A percentile compares a stretch with the other conserved stretches of the same genome.
Conservation (phyloP, 768 basidiomycete genomes). For the Amanita brunnescens region DNA sequence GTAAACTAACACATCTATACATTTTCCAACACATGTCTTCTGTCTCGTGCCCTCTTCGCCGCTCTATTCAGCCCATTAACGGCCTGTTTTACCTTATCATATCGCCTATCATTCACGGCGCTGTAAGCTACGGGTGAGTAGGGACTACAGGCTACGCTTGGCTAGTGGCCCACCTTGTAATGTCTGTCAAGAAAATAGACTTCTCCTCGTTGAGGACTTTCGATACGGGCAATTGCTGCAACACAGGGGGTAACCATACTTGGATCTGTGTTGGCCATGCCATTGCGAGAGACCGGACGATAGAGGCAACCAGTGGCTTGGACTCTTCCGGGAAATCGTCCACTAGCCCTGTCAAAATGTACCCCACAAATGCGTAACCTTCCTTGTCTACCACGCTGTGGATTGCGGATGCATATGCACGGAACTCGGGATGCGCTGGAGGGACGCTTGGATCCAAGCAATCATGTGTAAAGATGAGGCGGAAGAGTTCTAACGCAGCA, state of each 20-base stretch:
- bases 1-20: slow-evolving; percentile 14
- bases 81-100: slow-evolving; percentile 78
- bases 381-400: slow-evolving; percentile 54
- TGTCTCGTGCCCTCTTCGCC: slow-evolving; percentile 65
- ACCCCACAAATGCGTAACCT: slow-evolving; percentile 62
- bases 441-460: slow-evolving; percentile 38
- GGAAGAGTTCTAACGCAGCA: slow-evolving; percentile 74
- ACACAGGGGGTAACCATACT: slow-evolving; percentile 60
- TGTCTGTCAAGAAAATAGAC: slow-evolving; percentile 61
- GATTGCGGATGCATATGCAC: slow-evolving; percentile 55
- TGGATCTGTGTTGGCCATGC: slow-evolving; percentile 65
- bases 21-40: slow-evolving; percentile 38
- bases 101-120: slow-evolving; percentile 53
- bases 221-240: slow-evolving; percentile 60
- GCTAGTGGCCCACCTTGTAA: slow-evolving; percentile 55
- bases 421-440: slow-evolving; percentile 47
- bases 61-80: slow-evolving; percentile 63
- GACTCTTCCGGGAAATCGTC: slow-evolving; percentile 88
- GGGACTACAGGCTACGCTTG: slow-evolving; percentile 7
- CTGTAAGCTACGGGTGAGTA: slow-evolving; percentile 27
- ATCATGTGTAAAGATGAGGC: slow-evolving; percentile 67
- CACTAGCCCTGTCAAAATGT: slow-evolving; percentile 69
- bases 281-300: slow-evolving; percentile 61
- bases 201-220: slow-evolving; percentile 58
- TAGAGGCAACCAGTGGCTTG: slow-evolving; percentile 59